These are phyloP conservation scores for Cladophialophora bantiana DNA, from an alignment of 2,329 filamentous ascomycete species.

Conservation along the genomic window DNA sequence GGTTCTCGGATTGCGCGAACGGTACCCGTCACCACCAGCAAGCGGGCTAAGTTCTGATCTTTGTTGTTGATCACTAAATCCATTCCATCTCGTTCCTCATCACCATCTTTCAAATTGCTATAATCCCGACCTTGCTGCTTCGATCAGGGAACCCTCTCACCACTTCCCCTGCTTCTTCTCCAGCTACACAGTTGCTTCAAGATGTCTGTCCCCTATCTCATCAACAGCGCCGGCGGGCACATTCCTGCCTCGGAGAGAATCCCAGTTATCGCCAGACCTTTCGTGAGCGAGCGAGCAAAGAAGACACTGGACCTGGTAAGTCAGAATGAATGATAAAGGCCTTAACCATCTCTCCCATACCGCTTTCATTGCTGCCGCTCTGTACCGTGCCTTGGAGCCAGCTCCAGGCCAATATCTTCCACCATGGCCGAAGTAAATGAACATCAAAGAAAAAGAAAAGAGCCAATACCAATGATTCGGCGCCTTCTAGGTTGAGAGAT, in stretches of 20 bases:
- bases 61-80: slow-evolving; percentile 23
- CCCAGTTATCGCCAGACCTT: slow-evolving; percentile 64
- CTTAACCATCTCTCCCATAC: neutral
- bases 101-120: neutral
- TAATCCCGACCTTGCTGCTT: neutral
- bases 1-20: slow-evolving; percentile 29
- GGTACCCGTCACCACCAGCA: slow-evolving; percentile 3
- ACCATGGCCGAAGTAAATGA: neutral
- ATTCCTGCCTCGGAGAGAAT: slow-evolving; percentile 63
- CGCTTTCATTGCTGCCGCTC: neutral
- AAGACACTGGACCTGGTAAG: slow-evolving; percentile 77
- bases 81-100: slow-evolving; percentile 5
- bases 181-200: slow-evolving; percentile 4
- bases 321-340: neutral
- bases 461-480: slow-evolving; percentile 9
- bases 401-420: neutral
- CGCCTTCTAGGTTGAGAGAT: slow-evolving; percentile 75
- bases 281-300: slow-evolving; percentile 83
- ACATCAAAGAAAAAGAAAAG: neutral
- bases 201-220: slow-evolving; percentile 42
- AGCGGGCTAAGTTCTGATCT: neutral
- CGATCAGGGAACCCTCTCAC: slow-evolving; percentile 2
- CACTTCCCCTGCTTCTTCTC: slow-evolving; percentile 4
- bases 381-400: neutral
- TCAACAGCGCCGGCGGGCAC: slow-evolving; percentile 37